Evolutionary conservation across 73 alveolate species (phyloP), one percentile per base, ranked within the genome.

Genomic region (Paramecium primaurelia): DNA sequence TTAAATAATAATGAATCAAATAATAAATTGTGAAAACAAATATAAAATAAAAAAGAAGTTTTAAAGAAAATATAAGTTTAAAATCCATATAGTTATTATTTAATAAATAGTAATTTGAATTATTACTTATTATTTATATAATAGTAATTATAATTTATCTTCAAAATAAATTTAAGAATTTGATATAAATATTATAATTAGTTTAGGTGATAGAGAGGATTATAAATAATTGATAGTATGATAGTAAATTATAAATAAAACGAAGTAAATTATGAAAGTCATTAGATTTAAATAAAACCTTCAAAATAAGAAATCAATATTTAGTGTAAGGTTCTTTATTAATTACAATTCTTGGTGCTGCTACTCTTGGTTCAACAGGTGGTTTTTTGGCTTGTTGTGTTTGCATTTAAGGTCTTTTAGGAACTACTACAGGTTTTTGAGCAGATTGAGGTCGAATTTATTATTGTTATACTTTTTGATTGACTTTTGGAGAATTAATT

Each of bases 291-390:
- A 54, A 4, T 4, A 54, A 54, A 54, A 18, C 34, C 11, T 54
- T 18, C 14, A 54, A 68, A 68, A 68, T 14, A 68, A 68, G 28
- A 68, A 54, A 80, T 80, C 91, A 80, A 49, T 45, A 80, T 45
- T 80, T 80, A 26, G 91, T 42, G 30, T 80, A 80, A 20, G 91
- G 91, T 22, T 80, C 91, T 47, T 80, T 80, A 80, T 80, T 80
- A 45, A 80, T 45, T 12, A 80, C 91, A 0, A 80, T 80, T 22
- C 91, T 80, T 0, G 91, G 91, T 9, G 91, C 91, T 0, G 47
- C 36, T 3, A 80, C 91, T 45, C 58, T 42, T 3, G 88, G 58
- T 42, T 75, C 60, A 75, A 64, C 84, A 8, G 18, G 49, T 32
- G 84, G 84, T 34, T 34, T 64, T 64, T 64, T 64, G 12, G 26